Base-by-base conservation (phyloP, 331 rosid genomes). In the Malus hybrid region DNA sequence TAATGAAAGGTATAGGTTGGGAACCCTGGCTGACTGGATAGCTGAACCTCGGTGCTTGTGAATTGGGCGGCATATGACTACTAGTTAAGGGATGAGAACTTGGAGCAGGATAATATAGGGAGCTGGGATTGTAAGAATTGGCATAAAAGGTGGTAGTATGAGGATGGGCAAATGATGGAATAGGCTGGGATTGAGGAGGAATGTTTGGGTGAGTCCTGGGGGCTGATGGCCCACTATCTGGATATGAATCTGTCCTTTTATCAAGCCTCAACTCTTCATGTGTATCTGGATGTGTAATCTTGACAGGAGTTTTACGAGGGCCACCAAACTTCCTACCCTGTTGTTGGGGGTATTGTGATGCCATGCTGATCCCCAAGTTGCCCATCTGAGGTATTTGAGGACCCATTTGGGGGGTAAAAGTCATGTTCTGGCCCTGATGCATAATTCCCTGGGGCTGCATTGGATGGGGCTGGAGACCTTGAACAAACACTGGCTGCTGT, bases 271-370 rank as follows among this genome's bases (percentile, higher is more conserved):
- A 82, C 75, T 88, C 97, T 80, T 93, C 91, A 68, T 86, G 97
- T 5, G 98, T 93, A 48, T 89, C 91, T 24, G 98, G 98, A 84
- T 93, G 93, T 76, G 95, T 93, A 71, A 93, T 93, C 85, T 91
- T 93, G 12, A 91, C 96, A 44, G 89, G 9, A 68, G 96, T 75
- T 81, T 85, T 93, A 44, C 97, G 96, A 65, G 78, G 93, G 63
- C 79, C 88, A 0, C 81, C 74, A 91, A 83, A 91, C 63, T 91
- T 88, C 36, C 87, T 91, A 57, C 91, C 97, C 75, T 89, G 96
- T 79, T 85, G 96, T 71, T 82, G 97, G 55, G 93, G 58, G 82
- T 82, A 93, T 62, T 84, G 97, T 1, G 88, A 81, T 39, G 62
- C 46, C 30, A 86, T 77, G 84, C 82, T 67, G 6, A 88, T 84